Base-by-base conservation (phyloP, 257 asterid genomes). In the Oldenlandia corymbosa region DNA sequence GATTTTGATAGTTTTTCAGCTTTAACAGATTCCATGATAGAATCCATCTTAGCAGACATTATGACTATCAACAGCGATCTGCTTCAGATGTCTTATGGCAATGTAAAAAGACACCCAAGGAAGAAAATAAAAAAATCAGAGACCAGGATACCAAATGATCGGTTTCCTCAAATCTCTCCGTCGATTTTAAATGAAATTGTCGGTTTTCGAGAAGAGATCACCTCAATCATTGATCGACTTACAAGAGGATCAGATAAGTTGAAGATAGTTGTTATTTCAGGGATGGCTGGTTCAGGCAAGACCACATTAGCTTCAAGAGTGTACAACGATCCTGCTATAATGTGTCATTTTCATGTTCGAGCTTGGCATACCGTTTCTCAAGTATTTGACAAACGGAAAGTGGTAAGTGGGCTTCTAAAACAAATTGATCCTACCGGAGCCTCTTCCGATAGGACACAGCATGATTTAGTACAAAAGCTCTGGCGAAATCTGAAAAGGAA, bases 231-330 rank as follows among this genome's bases (percentile, higher is more conserved):
- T 4, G 66, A 60, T 12, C 2, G 28, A 10, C 66, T n/a, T n/a
- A n/a, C n/a, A n/a, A n/a, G n/a, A n/a, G n/a, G n/a, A n/a, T n/a
- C n/a, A n/a, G n/a, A n/a, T 60, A 16, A 2, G 12, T 53, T 62
- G 17, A 17, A 30, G 23, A 28, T 43, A 9, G 43, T 62, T 20
- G 18, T 53, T 2, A 62, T 62, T 28, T 24, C 18, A 28, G 67
- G 67, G 17, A 45, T 45, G 67, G 18, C 56, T 10, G 67, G 67
- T 0, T 10, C 46, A 12, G 67, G 67, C n/a, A 62, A n/a, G n/a
- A n/a, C n/a, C n/a, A n/a, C n/a, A n/a, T n/a, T n/a, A n/a, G n/a
- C n/a, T n/a, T n/a, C n/a, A n/a, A n/a, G n/a, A n/a, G n/a, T n/a
- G n/a, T n/a, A n/a, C n/a, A n/a, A n/a, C n/a, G n/a, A n/a, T n/a